These are phyloP conservation scores for Inga oerstediana DNA, from an alignment of 306 rosid species.

Conservation along the genomic window DNA sequence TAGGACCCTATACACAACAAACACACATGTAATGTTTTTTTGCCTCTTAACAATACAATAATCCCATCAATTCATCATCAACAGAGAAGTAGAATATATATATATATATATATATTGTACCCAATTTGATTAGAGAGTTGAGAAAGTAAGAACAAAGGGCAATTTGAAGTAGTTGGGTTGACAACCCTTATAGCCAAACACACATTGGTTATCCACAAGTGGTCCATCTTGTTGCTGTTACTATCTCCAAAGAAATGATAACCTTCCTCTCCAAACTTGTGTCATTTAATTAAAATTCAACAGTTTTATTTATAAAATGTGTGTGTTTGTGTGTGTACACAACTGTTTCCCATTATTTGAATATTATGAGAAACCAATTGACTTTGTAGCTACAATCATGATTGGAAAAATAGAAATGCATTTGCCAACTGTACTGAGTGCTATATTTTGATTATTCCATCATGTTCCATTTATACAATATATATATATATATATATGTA, in stretches of 20 bases:
- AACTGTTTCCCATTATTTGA: not conserved
- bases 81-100: conserved; percentile 1
- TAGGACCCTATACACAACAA: conserved; percentile 51
- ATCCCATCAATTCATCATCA: conserved; percentile 25
- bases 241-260: conserved; percentile 21
- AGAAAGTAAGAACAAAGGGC: not conserved
- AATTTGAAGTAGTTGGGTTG: conserved; percentile 17
- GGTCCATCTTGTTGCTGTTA: conserved; percentile 37
- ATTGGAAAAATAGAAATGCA: not conserved
- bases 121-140: not conserved
- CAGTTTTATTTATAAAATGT: not conserved
- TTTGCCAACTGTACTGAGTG: not conserved
- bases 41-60: conserved; percentile 8
- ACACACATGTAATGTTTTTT: conserved; percentile 50
- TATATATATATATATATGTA: not conserved
- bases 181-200: conserved; percentile 23
- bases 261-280: conserved; percentile 1
- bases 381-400: not conserved
- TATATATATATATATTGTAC: not conserved
- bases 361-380: not conserved
- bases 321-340: not conserved
- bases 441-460: not conserved
- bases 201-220: conserved; percentile 3
- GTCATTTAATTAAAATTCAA: conserved; percentile 2
- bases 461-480: not conserved